Evolutionary conservation across 2,329 filamentous ascomycete genomes (phyloP).

Genomic region (Cladosporium phlei): DNA sequence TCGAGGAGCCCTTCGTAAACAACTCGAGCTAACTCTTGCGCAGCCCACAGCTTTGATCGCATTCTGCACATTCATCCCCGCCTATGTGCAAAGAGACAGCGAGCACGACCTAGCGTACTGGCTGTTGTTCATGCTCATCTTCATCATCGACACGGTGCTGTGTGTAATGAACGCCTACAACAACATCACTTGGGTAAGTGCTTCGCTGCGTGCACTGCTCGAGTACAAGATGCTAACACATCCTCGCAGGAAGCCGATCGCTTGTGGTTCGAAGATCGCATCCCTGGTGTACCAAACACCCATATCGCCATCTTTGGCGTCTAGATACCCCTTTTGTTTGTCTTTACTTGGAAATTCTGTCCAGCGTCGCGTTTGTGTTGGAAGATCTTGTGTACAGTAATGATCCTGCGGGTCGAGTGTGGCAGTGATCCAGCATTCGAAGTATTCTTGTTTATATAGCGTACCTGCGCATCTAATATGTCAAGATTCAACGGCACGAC

Average conservation of each 20-base stretch:
- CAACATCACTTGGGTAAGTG: conserved; percentile 31
- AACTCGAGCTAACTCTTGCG: conserved; percentile 9
- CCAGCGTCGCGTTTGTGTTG: conserved; percentile 1
- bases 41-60: conserved; percentile 30
- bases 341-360: background rate
- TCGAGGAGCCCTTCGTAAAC: no score
- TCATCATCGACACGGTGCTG: conserved; percentile 33
- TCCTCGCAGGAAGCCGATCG: conserved; percentile 10
- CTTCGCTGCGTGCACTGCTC: background rate
- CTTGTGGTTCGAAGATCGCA: conserved; percentile 15
- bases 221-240: background rate
- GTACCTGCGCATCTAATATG: no score
- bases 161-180: conserved; percentile 36
- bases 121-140: conserved; percentile 32
- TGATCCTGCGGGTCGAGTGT: background rate
- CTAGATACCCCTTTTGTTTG: conserved; percentile 7
- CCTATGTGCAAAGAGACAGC: conserved; percentile 26
- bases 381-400: background rate
- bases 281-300: conserved; percentile 11
- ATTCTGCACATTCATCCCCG: conserved; percentile 30
- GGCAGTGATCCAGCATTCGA: background rate
- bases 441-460: background rate
- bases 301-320: conserved; percentile 13
- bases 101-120: conserved; percentile 29
- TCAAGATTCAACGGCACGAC: no score